Base-by-base conservation (phyloP, 2,329 filamentous ascomycete species). In the Karstenula rhodostoma region DNA sequence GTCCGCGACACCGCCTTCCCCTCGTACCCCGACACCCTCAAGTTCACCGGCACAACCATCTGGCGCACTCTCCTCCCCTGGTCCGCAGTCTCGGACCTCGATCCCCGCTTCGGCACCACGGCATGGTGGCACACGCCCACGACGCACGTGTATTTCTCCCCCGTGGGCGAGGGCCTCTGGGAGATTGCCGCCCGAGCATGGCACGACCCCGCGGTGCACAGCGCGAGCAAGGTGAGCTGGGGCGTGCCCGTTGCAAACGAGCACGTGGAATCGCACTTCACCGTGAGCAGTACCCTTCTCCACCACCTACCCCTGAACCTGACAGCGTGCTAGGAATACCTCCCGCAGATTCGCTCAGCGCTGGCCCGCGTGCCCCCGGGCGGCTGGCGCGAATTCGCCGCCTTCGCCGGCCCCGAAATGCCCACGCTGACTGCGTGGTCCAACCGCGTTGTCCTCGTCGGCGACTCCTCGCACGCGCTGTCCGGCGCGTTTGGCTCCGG, bases 401-500 rank as follows among this genome's bases (percentile, higher is more conserved):
- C 81, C 0, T 84, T 83, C 56, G 77, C 82, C 0, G 82, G 82
- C 0, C 81, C 81, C 1, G 78, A 81, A 37, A 64, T 84, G 19
- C 62, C 75, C 8, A 71, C 70, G 2, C 69, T 84, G 3, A 79
- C 70, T 1, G 78, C 73, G 2, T 83, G 79, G 74, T 71, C 79
- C 44, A 80, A 80, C 54, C 59, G 57, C 13, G 66, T 86, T 2
- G 84, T 82, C 6, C 76, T 87, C 4, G 79, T 86, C 0, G 85
- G 85, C 9, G 85, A 87, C 63, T 81, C 84, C 0, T 86, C 83
- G 1, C 85, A 87, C 67, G 83, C 85, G 0, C 76, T 86, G 0
- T 84, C 83, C 70, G 78, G 78, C 2, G 79, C 78, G 0, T 81
- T 81, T 63, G 81, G 81, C 0, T 81, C 80, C 3, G 81, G 81